Evolutionary conservation across 768 basidiomycete species (phyloP), one percentile per base, ranked within the genome.

Genomic region (Podaxis rugospora): DNA sequence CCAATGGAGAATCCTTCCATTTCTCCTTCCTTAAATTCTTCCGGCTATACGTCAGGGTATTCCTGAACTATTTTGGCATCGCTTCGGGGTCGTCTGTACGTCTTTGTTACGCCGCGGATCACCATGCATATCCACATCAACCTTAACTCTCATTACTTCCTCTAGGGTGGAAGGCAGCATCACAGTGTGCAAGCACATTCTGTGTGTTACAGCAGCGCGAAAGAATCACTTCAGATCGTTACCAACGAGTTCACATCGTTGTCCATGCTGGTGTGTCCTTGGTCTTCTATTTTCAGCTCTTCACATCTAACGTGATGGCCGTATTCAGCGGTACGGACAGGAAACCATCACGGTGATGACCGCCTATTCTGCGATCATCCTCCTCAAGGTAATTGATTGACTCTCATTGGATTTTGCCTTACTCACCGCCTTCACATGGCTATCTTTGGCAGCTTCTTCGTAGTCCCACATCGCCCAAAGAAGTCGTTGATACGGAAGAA

Each of bases 331-430:
- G 49, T 94, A 93, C 66, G 83, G 88, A 6, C 92, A 93, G 75
- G 92, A 93, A 69, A 88, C 89, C 4, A 84, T 92, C 62, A 87
- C 88, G 6, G 83, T 89, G 50, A 93, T 93, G 92, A 89, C 89
- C 18, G 92, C 90, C 25, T 93, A 93, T 67, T 85, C 89, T 51
- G 91, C 92, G 18, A 85, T 93, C 39, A 88, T 92, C 69, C 74
- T 94, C 64, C 76, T 93, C 65, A 87, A 81, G 80, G 92, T 89
- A 69, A 55, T 63, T 61, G 35, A 56, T 58, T 61, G 42, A 32
- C 42, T 46, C 40, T 57, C 51, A 61, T 56, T 36, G 55, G 49
- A 52, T 32, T 40, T 35, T 36, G 35, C 35, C 21, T 54, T 56
- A 21, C 25, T 23, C 42, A 47, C 53, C 5, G 7, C 25, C 44